A percentile compares a stretch with the other conserved stretches of the same genome.
Evolutionary conservation across 1,284 basidiomycete genomes (phyloP).

Genomic region (Phellinidium pouzarii): DNA sequence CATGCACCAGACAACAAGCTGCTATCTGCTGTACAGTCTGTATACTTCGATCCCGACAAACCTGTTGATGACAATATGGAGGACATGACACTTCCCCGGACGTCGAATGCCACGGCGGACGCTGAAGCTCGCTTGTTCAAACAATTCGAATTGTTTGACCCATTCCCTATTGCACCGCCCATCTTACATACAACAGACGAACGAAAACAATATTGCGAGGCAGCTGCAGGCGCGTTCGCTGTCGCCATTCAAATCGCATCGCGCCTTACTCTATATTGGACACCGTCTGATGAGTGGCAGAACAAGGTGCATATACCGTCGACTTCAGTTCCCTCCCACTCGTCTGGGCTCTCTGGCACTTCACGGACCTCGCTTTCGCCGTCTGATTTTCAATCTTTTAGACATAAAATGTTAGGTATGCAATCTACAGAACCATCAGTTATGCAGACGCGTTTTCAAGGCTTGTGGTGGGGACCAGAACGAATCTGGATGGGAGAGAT

Average conservation of each 20-base stretch:
- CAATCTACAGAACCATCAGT: slow-evolving; percentile 18
- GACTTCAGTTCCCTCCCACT: slow-evolving; percentile 13
- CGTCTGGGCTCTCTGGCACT: slow-evolving; percentile 21
- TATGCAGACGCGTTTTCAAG: slow-evolving; percentile 60
- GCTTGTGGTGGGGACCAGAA: slow-evolving; percentile 84
- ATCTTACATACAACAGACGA: background rate
- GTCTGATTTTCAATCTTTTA: slow-evolving; percentile 3
- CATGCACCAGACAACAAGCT: slow-evolving; percentile 46
- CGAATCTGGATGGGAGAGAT: slow-evolving; percentile 85
- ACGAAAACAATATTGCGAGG: slow-evolving; percentile 19
- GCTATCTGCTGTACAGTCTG: slow-evolving; percentile 39
- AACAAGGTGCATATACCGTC: slow-evolving; percentile 35
- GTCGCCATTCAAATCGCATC: slow-evolving; percentile 63
- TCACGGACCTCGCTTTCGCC: slow-evolving; percentile 21
- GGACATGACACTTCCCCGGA: slow-evolving; percentile 36
- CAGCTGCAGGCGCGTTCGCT: slow-evolving; percentile 54
- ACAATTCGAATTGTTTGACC: slow-evolving; percentile 11
- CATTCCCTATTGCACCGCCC: background rate
- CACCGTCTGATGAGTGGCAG: slow-evolving; percentile 64
- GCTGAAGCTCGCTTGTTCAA: slow-evolving; percentile 26
- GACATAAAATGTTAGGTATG: slow-evolving; percentile 8
- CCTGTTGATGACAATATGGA: slow-evolving; percentile 20
- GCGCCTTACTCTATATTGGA: slow-evolving; percentile 52
- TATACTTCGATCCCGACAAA: slow-evolving; percentile 28
- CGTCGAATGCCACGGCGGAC: slow-evolving; percentile 16